These are phyloP conservation scores for Suillus clintonianus DNA, from an alignment of 768 basidiomycete genomes.

Conservation along the genomic window DNA sequence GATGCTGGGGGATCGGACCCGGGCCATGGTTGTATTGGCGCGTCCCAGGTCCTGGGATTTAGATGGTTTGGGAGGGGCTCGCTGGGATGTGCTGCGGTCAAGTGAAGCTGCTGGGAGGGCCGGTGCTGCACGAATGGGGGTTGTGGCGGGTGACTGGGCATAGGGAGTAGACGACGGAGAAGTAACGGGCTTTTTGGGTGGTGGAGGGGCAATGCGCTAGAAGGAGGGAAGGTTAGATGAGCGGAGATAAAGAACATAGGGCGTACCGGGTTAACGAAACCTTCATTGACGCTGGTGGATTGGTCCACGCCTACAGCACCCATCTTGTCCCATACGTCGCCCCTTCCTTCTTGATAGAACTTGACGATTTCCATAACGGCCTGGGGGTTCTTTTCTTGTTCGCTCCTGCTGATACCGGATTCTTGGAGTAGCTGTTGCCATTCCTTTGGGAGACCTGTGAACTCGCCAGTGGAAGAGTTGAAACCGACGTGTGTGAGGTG, in stretches of 20 bases:
- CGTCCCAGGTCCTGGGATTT: conserved; percentile 53
- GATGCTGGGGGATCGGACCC: conserved; percentile 46
- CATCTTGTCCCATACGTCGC: conserved; percentile 86
- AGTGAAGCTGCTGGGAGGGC: conserved; percentile 69
- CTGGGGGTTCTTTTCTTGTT: conserved; percentile 98
- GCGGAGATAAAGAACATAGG: background rate
- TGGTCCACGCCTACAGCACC: conserved; percentile 49
- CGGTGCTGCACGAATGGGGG: conserved; percentile 70
- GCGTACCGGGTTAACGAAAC: conserved; percentile 59
- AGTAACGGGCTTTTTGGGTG: conserved; percentile 42
- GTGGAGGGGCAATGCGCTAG: conserved; percentile 42
- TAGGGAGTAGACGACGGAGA: conserved; percentile 32
- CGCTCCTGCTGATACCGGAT: conserved; percentile 88
- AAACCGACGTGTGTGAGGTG: conserved; percentile 99
- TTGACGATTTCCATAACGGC: conserved; percentile 99
- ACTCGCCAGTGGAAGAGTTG: conserved; percentile 98
- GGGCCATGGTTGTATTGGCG: conserved; percentile 55
- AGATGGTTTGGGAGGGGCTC: conserved; percentile 58
- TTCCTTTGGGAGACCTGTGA: conserved; percentile 96
- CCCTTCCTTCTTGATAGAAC: conserved; percentile 91
- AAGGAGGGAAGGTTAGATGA: conserved; percentile 11
- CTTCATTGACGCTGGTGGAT: conserved; percentile 43
- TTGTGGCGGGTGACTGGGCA: conserved; percentile 47
- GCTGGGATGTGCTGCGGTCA: conserved; percentile 87
- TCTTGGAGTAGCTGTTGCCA: conserved; percentile 98